phyloP scores from a whole-genome alignment of 1,284 basidiomycete species.

The Trametes pubescens region DNA sequence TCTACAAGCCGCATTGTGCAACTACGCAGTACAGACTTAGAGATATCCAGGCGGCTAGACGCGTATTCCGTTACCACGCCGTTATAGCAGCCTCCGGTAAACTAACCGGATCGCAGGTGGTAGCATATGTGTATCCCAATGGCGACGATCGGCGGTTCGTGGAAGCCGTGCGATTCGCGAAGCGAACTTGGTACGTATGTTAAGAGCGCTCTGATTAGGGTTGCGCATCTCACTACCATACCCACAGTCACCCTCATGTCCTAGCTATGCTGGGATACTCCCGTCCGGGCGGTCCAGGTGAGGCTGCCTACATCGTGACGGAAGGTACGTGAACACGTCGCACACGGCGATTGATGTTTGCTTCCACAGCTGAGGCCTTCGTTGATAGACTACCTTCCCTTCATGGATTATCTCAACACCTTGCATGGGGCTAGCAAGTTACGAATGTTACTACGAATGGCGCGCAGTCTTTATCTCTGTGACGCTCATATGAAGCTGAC shows the following conservation, averaged over 20 bases:
- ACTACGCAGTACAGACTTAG: not conserved
- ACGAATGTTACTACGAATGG: not conserved
- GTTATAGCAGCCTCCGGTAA: not conserved
- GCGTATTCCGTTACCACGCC: not conserved
- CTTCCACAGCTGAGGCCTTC: not conserved
- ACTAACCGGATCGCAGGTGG: not conserved
- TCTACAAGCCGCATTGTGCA: no score
- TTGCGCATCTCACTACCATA: no score
- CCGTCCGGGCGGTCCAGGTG: not conserved
- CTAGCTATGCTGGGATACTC: not conserved
- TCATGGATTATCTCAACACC: not conserved
- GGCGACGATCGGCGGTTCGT: not conserved
- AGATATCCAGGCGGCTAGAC: not conserved
- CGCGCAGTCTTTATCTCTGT: not conserved
- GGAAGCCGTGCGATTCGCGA: not conserved
- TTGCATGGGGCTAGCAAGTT: not conserved
- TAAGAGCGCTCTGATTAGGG: no score
- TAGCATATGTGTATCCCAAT: not conserved
- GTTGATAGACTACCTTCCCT: not conserved
- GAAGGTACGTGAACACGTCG: not conserved
- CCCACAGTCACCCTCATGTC: not conserved
- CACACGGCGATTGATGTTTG: not conserved
- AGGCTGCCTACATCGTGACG: not conserved
- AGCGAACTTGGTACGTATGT: not conserved
- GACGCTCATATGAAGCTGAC: not conserved